Conservation (phyloP, 257 asterid species). For the Nicotiana tabacum region DNA sequence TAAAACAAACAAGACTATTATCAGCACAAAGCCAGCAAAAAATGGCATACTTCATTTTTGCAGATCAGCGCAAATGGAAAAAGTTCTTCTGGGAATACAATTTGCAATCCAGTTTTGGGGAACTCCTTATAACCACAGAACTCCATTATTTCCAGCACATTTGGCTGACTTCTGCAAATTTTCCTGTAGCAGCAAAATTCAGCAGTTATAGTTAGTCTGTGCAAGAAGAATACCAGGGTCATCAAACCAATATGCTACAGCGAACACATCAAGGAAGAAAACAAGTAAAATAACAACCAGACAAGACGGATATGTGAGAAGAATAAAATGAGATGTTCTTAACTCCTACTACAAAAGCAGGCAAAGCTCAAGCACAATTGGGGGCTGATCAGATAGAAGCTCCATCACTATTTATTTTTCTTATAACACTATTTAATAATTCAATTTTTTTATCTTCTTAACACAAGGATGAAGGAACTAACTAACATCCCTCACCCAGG, state of each 20-base stretch:
- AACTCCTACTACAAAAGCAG: constrained; percentile 8
- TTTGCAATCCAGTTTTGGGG: constrained; percentile 57
- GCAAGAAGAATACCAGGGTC: constrained; percentile 13
- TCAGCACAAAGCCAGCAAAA: not conserved
- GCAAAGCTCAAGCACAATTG: not conserved
- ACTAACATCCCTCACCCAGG: not conserved
- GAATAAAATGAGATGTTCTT: constrained; percentile 4
- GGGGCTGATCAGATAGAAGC: not conserved
- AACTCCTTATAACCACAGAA: constrained; percentile 45
- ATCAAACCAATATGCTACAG: not conserved
- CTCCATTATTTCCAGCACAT: constrained; percentile 66
- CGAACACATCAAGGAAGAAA: not conserved
- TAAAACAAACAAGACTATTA: constrained; percentile 1
- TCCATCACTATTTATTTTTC: not conserved
- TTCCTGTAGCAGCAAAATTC: constrained; percentile 47
- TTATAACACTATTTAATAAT: not conserved
- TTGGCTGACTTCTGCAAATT: constrained; percentile 45
- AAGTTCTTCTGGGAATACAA: constrained; percentile 65
- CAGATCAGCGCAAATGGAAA: constrained; percentile 71
- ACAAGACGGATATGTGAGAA: constrained; percentile 6
- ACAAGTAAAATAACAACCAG: not conserved
- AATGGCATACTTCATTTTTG: constrained; percentile 52
- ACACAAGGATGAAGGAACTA: not conserved
- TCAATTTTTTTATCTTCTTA: not conserved
- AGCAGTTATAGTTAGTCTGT: constrained; percentile 11